Evolutionary conservation across 192 early-diverging fungal species (phyloP).

Genomic region (Entophlyctis helioformis): DNA sequence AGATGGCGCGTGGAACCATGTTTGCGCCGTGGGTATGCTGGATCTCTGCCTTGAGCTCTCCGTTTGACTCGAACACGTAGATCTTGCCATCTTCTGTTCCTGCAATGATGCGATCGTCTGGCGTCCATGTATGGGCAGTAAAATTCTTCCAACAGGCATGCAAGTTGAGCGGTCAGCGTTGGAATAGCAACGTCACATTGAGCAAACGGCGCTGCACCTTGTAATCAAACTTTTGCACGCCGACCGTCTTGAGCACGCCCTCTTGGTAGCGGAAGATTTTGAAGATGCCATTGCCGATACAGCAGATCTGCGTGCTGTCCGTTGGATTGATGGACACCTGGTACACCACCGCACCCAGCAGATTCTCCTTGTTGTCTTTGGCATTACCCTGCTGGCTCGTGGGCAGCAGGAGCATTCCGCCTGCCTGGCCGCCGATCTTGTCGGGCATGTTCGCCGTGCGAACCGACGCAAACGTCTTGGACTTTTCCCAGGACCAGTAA

Average conservation of each 20-base stretch:
- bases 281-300: constrained; percentile 42
- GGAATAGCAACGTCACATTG: background rate
- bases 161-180: background rate
- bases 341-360: constrained; percentile 5
- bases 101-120: constrained; percentile 29
- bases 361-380: background rate
- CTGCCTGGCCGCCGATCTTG: background rate
- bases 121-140: constrained; percentile 34
- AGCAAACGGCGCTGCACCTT: background rate
- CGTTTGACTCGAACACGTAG: constrained; percentile 37
- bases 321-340: constrained; percentile 41
- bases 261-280: constrained; percentile 38
- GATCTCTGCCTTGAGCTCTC: constrained; percentile 36
- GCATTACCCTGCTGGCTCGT: background rate
- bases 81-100: constrained; percentile 40
- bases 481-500: constrained; percentile 52
- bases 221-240: constrained; percentile 28
- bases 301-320: constrained; percentile 36
- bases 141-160: constrained; percentile 22
- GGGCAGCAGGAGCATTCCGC: constrained; percentile 5
- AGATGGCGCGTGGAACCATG: constrained; percentile 5
- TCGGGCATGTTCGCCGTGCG: constrained; percentile 8
- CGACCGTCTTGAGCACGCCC: constrained; percentile 26
- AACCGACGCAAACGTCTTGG: constrained; percentile 35
- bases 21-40: constrained; percentile 2